Base-by-base conservation (phyloP, 1,284 basidiomycete genomes). In the Apiotrichum laibachii region DNA sequence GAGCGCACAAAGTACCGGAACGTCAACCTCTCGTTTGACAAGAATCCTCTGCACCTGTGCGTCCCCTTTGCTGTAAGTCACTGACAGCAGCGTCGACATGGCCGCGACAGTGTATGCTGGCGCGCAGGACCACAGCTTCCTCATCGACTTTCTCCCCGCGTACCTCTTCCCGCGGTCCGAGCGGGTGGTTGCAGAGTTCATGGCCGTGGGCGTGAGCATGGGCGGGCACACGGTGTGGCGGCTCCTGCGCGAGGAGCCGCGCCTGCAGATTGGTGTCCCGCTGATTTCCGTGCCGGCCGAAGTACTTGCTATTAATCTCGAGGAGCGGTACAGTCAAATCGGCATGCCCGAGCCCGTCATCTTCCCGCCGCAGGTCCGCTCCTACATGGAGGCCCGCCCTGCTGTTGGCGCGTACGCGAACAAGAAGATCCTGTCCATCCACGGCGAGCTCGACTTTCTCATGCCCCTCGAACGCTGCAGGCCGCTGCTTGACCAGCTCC, bases 101-200 rank as follows among this genome's bases (percentile, higher is more conserved):
- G 89, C 87, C 62, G 79, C 84, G 12, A 86, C 86, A 37, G 82
- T 87, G 68, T 80, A 72, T 72, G 46, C 26, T 3, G 26, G 26
- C 26, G 26, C 26, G 26, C 80, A 82, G 46, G 92, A 95, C 68
- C 83, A 91, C 8, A 86, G 86, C 0, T 87, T 88, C 76, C 72
- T 95, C 55, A 86, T 92, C 61, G 89, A 93, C 72, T 88, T 90
- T 69, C 80, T 95, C 3, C 84, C 87, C 0, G 72, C 85, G 1
- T 89, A 87, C 72, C 76, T 95, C 19, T 94, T 88, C 71, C 90
- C 90, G 0, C 69, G 80, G 19, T 85, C 80, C 13, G 86, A 92
- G 63, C 80, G 85, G 12, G 73, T 68, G 6, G 83, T 94, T 42
- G 81, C 80, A 6, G 81, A 85, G 59, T 94, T 86, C 85, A 84